These are phyloP conservation scores for Senna siamea DNA, from an alignment of 306 rosid genomes.

Conservation along the genomic window DNA sequence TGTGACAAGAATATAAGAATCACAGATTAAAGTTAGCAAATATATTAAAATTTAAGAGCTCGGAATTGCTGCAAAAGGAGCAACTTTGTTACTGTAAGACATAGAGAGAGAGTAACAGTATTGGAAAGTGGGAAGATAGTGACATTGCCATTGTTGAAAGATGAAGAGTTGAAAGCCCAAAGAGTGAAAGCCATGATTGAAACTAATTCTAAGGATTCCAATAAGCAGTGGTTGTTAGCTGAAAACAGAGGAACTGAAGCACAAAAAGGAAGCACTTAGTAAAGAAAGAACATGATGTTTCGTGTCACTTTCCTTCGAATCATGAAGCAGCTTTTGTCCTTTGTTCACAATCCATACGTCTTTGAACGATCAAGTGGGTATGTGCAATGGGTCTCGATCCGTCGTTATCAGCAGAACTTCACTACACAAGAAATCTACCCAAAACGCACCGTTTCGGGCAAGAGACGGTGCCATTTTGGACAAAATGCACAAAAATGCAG, in stretches of 20 bases:
- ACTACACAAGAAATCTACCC: no score
- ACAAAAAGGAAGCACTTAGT: background rate
- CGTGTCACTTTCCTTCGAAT: conserved; percentile 22
- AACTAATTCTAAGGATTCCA: background rate
- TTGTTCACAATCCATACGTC: background rate
- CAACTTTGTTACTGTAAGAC: no score
- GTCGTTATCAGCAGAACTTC: background rate
- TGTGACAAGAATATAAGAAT: conserved; percentile 36
- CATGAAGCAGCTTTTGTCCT: conserved; percentile 11
- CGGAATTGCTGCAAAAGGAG: no score
- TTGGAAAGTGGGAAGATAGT: background rate
- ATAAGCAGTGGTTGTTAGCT: background rate
- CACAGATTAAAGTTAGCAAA: conserved; percentile 4
- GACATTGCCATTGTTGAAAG: conserved; percentile 39
- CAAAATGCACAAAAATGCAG: no score
- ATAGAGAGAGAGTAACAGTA: no score
- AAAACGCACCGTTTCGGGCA: no score
- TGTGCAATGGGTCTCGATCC: no score
- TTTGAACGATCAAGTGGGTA: background rate
- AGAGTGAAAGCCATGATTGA: conserved; percentile 29
- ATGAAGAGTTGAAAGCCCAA: conserved; percentile 29
- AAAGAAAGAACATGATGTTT: conserved; percentile 1
- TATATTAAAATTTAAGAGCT: background rate
- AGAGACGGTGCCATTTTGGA: no score
- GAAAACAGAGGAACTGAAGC: conserved; percentile 15